These are phyloP conservation scores for Hebeloma cylindrosporum DNA, from an alignment of 768 basidiomycete genomes.

Conservation along the genomic window DNA sequence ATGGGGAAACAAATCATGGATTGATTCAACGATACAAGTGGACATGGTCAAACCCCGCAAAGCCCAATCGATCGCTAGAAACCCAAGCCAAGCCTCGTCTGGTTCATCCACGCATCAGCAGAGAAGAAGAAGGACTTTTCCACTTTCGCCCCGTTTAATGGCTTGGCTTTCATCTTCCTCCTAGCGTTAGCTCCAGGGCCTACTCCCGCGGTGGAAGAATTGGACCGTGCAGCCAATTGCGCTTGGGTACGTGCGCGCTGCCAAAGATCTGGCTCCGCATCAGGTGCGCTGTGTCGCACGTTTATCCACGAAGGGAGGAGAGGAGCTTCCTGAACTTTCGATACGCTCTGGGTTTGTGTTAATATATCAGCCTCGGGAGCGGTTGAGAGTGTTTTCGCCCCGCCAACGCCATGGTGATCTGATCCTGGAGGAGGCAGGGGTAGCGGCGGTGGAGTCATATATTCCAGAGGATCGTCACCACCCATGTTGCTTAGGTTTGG, in stretches of 20 bases:
- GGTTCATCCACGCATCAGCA: conserved; percentile 14
- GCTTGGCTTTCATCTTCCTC: conserved; percentile 5
- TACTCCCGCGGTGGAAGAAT: background rate
- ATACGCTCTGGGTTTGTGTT: background rate
- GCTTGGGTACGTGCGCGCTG: background rate
- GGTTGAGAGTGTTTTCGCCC: background rate
- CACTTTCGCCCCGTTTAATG: background rate
- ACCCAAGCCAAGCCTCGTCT: background rate
- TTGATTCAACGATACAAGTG: background rate
- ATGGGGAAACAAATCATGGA: background rate
- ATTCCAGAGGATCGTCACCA: conserved; percentile 10
- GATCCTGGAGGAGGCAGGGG: conserved; percentile 6
- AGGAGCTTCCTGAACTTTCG: background rate
- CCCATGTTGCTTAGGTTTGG: background rate
- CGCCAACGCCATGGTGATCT: background rate
- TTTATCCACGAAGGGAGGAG: conserved; percentile 12
- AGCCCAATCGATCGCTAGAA: conserved; percentile 5
- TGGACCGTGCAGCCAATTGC: background rate
- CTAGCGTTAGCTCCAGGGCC: background rate
- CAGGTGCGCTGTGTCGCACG: background rate
- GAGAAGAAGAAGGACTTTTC: conserved; percentile 12
- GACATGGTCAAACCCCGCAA: background rate
- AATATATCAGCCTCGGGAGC: background rate
- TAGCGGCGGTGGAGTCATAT: conserved; percentile 9
- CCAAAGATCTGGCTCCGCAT: conserved; percentile 8